Percentiles rank a stretch among this genome's conserved stretches.
phyloP scores from a whole-genome alignment of 768 basidiomycete species.

The Termitomyces sp. region DNA sequence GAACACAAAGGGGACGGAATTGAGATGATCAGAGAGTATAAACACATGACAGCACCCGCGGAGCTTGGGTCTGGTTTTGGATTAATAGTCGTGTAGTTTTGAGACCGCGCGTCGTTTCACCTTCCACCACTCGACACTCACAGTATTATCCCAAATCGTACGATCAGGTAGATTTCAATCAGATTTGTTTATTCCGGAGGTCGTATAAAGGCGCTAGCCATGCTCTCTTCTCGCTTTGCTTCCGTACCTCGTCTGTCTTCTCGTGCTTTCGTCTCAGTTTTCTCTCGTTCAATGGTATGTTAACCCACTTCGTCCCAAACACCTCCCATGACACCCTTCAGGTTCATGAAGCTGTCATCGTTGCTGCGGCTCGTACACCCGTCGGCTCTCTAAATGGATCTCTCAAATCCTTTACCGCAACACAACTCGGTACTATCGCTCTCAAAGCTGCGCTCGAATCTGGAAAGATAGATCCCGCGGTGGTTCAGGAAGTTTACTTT shows the following conservation, averaged over 20 bases:
- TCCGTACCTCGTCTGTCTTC: slow-evolving; percentile 32
- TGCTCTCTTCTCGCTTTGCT: slow-evolving; percentile 41
- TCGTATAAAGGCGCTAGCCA: slow-evolving; percentile 30
- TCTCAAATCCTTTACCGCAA: slow-evolving; percentile 84
- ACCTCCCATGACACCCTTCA: slow-evolving; percentile 12
- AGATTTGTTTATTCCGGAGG: slow-evolving; percentile 17
- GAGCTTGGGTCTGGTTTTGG: slow-evolving; percentile 10
- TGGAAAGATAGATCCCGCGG: slow-evolving; percentile 71
- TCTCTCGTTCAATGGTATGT: slow-evolving; percentile 48
- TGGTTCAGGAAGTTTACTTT: slow-evolving; percentile 94
- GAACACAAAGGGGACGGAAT: slow-evolving; percentile 31
- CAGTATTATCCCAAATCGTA: slow-evolving; percentile 27
- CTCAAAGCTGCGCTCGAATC: slow-evolving; percentile 87
- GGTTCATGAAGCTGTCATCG: slow-evolving; percentile 85
- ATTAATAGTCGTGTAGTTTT: slow-evolving; percentile 1
- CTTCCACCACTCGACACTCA: not conserved
- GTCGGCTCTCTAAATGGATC: slow-evolving; percentile 89
- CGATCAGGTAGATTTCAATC: slow-evolving; percentile 27
- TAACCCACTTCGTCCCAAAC: slow-evolving; percentile 7
- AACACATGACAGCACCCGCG: slow-evolving; percentile 16
- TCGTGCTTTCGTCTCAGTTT: slow-evolving; percentile 31
- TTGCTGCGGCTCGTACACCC: slow-evolving; percentile 90
- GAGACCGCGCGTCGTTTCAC: not conserved
- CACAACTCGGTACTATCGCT: slow-evolving; percentile 84
- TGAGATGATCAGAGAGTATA: not conserved